Percentiles rank a stretch among this genome's conserved stretches.
Evolutionary conservation across 106 monocot genomes (phyloP).

Genomic region (Agapanthus africanus): DNA sequence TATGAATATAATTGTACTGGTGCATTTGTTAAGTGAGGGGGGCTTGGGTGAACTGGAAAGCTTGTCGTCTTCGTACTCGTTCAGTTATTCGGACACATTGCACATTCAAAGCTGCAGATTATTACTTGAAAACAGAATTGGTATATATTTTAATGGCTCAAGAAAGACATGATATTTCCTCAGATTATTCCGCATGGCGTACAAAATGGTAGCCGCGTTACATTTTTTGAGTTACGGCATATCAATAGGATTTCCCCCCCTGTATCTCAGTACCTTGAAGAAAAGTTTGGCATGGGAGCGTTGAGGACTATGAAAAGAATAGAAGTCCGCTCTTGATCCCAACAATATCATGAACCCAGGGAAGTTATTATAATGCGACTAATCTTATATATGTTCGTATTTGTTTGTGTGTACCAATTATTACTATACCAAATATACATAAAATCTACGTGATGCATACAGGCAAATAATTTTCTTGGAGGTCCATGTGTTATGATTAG

Average conservation of each 20-base stretch:
- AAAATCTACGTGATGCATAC: no score
- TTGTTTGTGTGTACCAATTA: background rate
- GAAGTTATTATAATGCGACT: slow-evolving; percentile 43
- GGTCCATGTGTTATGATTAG: no score
- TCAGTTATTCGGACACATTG: background rate
- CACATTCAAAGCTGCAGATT: no score
- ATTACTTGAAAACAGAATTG: no score
- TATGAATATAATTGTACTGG: background rate
- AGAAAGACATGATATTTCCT: background rate
- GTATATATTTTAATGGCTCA: background rate
- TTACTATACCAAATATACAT: no score
- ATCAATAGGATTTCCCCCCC: background rate
- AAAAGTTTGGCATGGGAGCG: slow-evolving; percentile 76
- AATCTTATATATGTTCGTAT: background rate
- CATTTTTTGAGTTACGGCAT: background rate
- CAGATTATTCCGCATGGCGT: no score
- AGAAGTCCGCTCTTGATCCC: slow-evolving; percentile 76
- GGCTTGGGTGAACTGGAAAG: no score
- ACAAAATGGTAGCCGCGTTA: background rate
- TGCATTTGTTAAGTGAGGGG: background rate
- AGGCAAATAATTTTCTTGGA: no score
- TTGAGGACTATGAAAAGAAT: slow-evolving; percentile 95
- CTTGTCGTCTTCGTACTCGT: background rate
- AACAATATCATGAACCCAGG: slow-evolving; percentile 98
- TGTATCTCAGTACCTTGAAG: slow-evolving; percentile 58